Percentiles rank a stretch among this genome's conserved stretches.
Evolutionary conservation across 163 green algal genomes (phyloP).

Genomic region (Scenedesmus sp.): DNA sequence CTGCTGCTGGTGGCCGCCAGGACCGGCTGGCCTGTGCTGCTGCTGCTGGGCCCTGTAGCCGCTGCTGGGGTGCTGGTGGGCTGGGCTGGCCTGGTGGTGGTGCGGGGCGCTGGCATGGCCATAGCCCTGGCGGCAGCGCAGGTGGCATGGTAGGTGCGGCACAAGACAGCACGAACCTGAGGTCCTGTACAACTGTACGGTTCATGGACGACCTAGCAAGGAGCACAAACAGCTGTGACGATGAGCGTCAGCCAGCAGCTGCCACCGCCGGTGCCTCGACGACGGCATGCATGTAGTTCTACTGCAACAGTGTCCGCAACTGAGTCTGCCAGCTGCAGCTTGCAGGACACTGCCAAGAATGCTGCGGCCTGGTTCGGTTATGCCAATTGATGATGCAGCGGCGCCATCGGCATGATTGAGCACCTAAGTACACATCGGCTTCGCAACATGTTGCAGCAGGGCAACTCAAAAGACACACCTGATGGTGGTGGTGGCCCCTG

Average conservation of each 20-base stretch:
- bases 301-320: not conserved
- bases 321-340: too few relatives aligned
- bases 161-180: not conserved
- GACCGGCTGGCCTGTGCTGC: slow-evolving; percentile 15
- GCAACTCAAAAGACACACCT: not conserved
- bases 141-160: not conserved
- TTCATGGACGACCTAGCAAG: not conserved
- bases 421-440: too few relatives aligned
- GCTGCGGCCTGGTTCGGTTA: not conserved
- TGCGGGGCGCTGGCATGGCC: slow-evolving; percentile 35
- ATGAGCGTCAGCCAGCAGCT: not conserved
- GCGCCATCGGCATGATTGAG: too few relatives aligned
- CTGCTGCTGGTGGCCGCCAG: not conserved
- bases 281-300: not conserved
- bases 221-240: not conserved
- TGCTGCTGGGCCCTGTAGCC: not conserved
- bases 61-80: slow-evolving; percentile 6
- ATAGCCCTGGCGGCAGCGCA: not conserved
- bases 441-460: too few relatives aligned
- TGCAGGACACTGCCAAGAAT: not conserved
- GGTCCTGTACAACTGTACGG: not conserved
- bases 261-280: too few relatives aligned
- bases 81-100: not conserved
- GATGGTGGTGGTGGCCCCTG: slow-evolving; percentile 14
- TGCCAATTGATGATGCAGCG: not conserved